A percentile compares a stretch with the other conserved stretches of the same genome.
These are phyloP conservation scores for Conoideocrella luteorostrata DNA, from an alignment of 2,329 filamentous ascomycete species.

Conservation along the genomic window DNA sequence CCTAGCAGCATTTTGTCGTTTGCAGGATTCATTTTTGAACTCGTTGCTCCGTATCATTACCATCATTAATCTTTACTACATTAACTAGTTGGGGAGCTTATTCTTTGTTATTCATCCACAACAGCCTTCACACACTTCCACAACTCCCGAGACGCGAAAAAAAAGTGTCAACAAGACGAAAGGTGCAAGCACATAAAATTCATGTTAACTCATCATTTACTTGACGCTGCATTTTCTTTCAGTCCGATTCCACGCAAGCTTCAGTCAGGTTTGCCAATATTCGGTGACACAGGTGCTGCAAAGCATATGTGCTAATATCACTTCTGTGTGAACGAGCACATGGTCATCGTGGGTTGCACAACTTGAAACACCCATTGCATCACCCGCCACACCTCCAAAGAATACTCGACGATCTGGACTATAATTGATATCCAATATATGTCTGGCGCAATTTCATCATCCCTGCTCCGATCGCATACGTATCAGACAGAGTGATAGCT, in stretches of 20 bases:
- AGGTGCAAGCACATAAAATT: not conserved
- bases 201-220: too few relatives aligned
- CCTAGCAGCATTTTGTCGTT: too few relatives aligned
- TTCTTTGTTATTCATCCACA: not conserved
- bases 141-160: not conserved
- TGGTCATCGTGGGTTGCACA: slow-evolving; percentile 1
- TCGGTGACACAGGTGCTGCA: too few relatives aligned
- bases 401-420: not conserved
- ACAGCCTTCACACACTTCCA: not conserved
- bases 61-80: too few relatives aligned
- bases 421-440: not conserved
- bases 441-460: not conserved
- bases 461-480: not conserved
- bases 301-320: slow-evolving; percentile 1
- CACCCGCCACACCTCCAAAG: not conserved
- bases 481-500: not conserved
- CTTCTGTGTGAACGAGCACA: not conserved
- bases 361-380: slow-evolving; percentile 9
- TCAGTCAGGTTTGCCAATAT: too few relatives aligned
- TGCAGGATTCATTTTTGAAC: too few relatives aligned
- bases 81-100: too few relatives aligned
- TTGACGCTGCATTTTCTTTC: too few relatives aligned
- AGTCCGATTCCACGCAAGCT: too few relatives aligned
- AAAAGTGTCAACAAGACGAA: not conserved
- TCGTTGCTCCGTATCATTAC: too few relatives aligned